Evolutionary conservation across 768 basidiomycete genomes (phyloP), one percentile per base, ranked within the genome.

Genomic region (Chalciporus sphaerocephalus): DNA sequence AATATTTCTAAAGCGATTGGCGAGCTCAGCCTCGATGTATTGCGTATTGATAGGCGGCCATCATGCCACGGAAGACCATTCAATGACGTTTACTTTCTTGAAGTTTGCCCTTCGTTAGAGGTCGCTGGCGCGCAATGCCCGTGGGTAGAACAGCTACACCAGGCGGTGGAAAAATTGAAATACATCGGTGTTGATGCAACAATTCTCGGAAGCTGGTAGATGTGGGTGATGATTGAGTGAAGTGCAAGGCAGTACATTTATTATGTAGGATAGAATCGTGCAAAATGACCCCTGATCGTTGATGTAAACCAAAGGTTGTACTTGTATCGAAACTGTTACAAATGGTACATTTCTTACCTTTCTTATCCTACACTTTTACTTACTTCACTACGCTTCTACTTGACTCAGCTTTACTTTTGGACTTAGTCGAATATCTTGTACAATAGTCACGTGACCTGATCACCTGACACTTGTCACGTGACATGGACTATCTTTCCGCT

Each of bases 11-110:
- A 40, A 42, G 47, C 68, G 15, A 53, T 77, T 38, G 54, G 56
- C 10, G 61, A 58, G 15, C 66, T 85, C 13, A 65, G 71, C 23
- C 57, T 83, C 38, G 54, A 61, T 13, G 63, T 78, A 17, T 61
- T 65, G 13, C 78, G 82, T 6, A 72, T 90, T 30, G 85, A 87
- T 57, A 73, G 87, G 23, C 74, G 85, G 42, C 87, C 87, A 2
- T 74, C 76, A 10, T 40, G 71, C 12, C 58, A 61, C 3, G 57
- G 60, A 21, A 49, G 55, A 16, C 78, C 75, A 4, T 85, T 87
- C 55, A 69, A 73, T 22, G 73, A 77, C 59, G 65, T 78, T 21
- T 88, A 89, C 57, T 81, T 88, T 47, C 59, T 84, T 10, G 87
- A 89, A 62, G 65, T 86, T 13, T 40, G 52, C 6, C 28, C 47